Percentiles rank a stretch among this genome's conserved stretches.
phyloP scores from a whole-genome alignment of 2,329 filamentous ascomycete genomes.

The Scedosporium dehoogii region DNA sequence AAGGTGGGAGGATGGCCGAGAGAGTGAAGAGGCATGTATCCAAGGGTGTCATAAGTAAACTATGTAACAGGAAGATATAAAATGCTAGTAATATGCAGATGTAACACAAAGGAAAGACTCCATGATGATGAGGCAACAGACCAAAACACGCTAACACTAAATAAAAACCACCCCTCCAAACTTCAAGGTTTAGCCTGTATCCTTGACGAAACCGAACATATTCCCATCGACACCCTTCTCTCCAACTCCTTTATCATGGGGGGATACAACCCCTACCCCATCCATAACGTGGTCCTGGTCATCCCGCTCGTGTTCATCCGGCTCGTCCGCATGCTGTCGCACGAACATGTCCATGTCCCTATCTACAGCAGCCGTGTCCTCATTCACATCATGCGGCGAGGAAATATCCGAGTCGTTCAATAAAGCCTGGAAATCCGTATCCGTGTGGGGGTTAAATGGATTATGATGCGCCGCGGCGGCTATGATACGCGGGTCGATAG shows the following conservation, averaged over 20 bases:
- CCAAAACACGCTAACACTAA: background rate
- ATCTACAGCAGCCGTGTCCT: constrained; percentile 29
- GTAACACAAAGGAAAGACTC: background rate
- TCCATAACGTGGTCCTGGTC: background rate
- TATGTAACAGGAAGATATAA: too few species aligned
- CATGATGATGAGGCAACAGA: background rate
- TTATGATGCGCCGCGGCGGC: constrained; percentile 22
- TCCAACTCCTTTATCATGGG: background rate
- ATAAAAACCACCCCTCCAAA: background rate
- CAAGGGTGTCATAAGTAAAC: too few species aligned
- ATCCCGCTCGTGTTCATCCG: constrained; percentile 19
- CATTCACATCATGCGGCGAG: constrained; percentile 13
- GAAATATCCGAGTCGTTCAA: constrained; percentile 31
- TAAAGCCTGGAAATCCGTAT: constrained; percentile 43
- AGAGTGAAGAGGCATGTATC: too few species aligned
- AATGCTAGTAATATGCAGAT: background rate
- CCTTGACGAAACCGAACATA: constrained; percentile 6
- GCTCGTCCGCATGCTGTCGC: constrained; percentile 33
- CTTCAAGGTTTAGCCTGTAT: background rate
- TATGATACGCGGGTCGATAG: constrained; percentile 52
- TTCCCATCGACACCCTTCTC: background rate
- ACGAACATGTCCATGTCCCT: constrained; percentile 43
- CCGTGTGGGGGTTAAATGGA: constrained; percentile 20
- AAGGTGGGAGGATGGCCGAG: too few species aligned
- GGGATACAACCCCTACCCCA: background rate